These are phyloP conservation scores for Glycyrrhiza uralensis DNA, from an alignment of 306 rosid species.

Conservation along the genomic window DNA sequence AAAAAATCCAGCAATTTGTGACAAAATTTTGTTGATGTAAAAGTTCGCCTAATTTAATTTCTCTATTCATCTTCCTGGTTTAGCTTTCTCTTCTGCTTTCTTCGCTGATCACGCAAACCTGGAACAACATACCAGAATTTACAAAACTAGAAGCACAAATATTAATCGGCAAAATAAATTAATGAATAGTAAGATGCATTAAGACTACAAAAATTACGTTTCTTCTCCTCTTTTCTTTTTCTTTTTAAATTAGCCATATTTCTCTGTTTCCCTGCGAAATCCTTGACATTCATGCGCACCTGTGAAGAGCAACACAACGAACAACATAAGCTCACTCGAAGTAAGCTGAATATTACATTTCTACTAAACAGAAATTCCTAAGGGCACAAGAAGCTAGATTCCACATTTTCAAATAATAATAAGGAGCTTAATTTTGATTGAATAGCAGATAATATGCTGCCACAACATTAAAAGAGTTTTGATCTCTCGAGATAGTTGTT, in stretches of 20 bases:
- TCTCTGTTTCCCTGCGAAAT: slow-evolving; percentile 45
- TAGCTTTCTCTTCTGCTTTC: slow-evolving; percentile 56
- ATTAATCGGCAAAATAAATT: background rate
- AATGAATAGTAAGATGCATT: background rate
- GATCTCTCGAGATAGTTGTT: background rate
- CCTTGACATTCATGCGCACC: slow-evolving; percentile 74
- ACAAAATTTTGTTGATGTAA: slow-evolving; percentile 12
- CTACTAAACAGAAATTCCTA: background rate
- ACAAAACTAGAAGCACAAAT: background rate
- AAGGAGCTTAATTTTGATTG: background rate
- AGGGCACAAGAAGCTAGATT: background rate
- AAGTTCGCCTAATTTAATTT: slow-evolving; percentile 12
- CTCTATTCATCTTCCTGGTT: slow-evolving; percentile 36
- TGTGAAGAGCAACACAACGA: slow-evolving; percentile 17
- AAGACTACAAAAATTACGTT: slow-evolving; percentile 39
- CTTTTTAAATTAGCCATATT: slow-evolving; percentile 47
- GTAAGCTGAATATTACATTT: background rate
- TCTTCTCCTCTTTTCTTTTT: slow-evolving; percentile 82
- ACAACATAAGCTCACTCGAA: background rate
- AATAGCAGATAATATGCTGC: background rate
- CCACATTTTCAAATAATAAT: background rate
- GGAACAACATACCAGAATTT: slow-evolving; percentile 22
- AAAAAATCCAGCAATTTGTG: background rate
- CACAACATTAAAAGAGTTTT: background rate
- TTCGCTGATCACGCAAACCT: slow-evolving; percentile 74